A percentile compares a stretch with the other conserved stretches of the same genome.
Evolutionary conservation across 306 rosid genomes (phyloP).

Genomic region (Fragaria vesca): DNA sequence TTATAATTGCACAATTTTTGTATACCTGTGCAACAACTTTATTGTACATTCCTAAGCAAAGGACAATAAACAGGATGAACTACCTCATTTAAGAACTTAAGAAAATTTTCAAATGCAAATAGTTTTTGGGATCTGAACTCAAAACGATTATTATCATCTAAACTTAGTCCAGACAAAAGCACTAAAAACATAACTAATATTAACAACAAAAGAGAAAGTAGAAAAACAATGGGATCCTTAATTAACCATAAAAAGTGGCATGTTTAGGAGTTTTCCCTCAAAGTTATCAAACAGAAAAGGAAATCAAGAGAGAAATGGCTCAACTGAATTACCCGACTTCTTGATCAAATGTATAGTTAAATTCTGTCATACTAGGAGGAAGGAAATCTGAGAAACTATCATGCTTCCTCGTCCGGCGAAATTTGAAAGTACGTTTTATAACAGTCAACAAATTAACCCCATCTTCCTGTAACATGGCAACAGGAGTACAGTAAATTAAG

Average conservation of each 20-base stretch:
- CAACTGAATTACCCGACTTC: conserved; percentile 53
- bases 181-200: neutral
- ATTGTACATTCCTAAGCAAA: neutral
- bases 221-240: neutral
- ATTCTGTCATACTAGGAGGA: conserved; percentile 70
- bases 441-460: conserved; percentile 73
- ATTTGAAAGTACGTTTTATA: conserved; percentile 74
- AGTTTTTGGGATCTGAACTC: neutral
- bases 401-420: conserved; percentile 58
- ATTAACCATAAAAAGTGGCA: neutral
- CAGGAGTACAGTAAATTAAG: neutral
- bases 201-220: neutral
- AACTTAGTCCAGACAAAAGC: neutral
- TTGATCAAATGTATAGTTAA: conserved; percentile 49
- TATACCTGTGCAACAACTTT: neutral
- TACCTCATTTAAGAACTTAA: neutral
- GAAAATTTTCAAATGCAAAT: neutral
- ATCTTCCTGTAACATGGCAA: conserved; percentile 69
- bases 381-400: conserved; percentile 58
- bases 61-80: neutral
- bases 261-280: neutral
- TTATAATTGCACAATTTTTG: too few relatives aligned
- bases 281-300: neutral
- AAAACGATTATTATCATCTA: neutral
- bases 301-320: neutral